Evolutionary conservation across 2,329 filamentous ascomycete species (phyloP).

Genomic region (Hymenoscyphus scutula): DNA sequence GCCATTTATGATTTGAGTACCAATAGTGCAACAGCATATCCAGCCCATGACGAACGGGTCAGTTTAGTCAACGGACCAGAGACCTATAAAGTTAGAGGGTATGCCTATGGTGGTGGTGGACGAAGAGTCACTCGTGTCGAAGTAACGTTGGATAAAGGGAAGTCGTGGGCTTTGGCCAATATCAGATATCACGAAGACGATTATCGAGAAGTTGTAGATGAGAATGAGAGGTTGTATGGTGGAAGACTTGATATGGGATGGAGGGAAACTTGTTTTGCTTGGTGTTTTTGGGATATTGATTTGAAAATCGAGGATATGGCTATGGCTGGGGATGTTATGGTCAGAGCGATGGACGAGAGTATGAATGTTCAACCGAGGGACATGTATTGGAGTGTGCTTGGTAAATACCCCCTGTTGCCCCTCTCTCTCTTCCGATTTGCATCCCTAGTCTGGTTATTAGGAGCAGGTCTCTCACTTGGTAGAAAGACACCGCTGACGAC

Average conservation of each 20-base stretch:
- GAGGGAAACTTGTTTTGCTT: constrained; percentile 81
- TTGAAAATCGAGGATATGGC: constrained; percentile 62
- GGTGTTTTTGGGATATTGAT: constrained; percentile 85
- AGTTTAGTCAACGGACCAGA: constrained; percentile 46
- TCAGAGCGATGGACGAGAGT: constrained; percentile 85
- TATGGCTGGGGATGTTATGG: constrained; percentile 68
- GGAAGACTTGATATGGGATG: constrained; percentile 77
- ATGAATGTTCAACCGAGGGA: constrained; percentile 85
- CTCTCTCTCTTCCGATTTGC: too few species aligned
- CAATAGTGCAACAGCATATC: constrained; percentile 79
- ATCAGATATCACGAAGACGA: constrained; percentile 83
- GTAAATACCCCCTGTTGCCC: constrained; percentile 38
- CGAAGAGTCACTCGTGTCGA: constrained; percentile 79
- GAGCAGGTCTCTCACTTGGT: too few species aligned
- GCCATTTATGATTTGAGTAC: constrained; percentile 90
- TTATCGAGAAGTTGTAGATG: constrained; percentile 62
- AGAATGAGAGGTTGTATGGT: constrained; percentile 66
- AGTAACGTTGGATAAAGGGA: constrained; percentile 78
- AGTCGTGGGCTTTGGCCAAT: constrained; percentile 72
- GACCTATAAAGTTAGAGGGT: constrained; percentile 69
- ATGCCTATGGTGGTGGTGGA: constrained; percentile 88
- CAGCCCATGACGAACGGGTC: constrained; percentile 72
- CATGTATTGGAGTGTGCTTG: constrained; percentile 93
- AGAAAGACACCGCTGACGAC: not conserved
- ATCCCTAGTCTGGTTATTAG: too few species aligned